Percentiles rank a stretch among this genome's conserved stretches.
These are phyloP conservation scores for Brassica hybrid DNA, from an alignment of 441 rosid species.

Conservation along the genomic window DNA sequence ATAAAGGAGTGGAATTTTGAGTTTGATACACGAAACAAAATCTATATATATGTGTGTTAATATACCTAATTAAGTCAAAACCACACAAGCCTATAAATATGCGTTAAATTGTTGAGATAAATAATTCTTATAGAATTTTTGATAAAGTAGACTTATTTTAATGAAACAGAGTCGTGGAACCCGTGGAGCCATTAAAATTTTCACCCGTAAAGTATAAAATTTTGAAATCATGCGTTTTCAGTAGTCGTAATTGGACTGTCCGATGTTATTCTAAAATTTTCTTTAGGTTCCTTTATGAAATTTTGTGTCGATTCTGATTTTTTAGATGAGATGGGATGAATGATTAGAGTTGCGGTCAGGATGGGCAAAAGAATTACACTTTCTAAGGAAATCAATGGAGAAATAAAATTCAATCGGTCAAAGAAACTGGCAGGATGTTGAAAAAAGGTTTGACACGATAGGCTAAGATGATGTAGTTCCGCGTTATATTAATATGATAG, in stretches of 20 bases:
- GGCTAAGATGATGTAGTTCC: background rate
- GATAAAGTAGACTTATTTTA: too few species aligned
- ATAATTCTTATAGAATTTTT: too few species aligned
- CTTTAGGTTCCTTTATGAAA: background rate
- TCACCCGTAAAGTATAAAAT: too few species aligned
- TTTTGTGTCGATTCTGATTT: background rate
- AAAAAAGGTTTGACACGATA: background rate
- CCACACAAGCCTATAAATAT: background rate
- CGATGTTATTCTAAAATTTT: background rate
- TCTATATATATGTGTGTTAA: too few species aligned
- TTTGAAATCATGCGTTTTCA: too few species aligned
- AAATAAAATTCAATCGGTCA: background rate
- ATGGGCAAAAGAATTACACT: background rate
- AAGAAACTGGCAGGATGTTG: slow-evolving; percentile 1
- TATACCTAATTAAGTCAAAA: background rate
- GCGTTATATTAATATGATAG: background rate
- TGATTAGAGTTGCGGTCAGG: background rate
- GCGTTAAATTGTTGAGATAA: too few species aligned
- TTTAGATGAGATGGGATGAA: background rate
- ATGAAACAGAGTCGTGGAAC: too few species aligned
- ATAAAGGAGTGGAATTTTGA: background rate
- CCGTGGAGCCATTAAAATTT: too few species aligned
- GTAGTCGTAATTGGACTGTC: too few species aligned
- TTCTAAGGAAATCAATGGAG: background rate
- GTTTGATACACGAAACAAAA: background rate